Evolutionary conservation across 2,329 filamentous ascomycete species (phyloP), one percentile per base, ranked within the genome.

Genomic region (Dothistroma pini): DNA sequence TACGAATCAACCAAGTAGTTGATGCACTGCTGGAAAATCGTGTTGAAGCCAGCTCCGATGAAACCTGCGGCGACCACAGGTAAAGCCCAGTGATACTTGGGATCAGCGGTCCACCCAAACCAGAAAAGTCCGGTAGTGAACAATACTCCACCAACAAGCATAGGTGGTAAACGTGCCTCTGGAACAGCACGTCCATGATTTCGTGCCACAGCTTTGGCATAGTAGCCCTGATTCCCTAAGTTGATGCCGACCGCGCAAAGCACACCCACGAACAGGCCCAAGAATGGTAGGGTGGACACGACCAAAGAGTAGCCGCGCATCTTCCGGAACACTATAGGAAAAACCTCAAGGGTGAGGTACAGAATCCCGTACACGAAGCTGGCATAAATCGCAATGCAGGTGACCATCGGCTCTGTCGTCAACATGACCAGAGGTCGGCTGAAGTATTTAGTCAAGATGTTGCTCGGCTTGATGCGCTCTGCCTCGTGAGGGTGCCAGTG

Each of bases 11-110:
- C 75, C 1, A 81, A 70, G 53, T 77, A 80, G 62, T 81, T 81
- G 59, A 82, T 73, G 55, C 77, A 79, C 64, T 79, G 77, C 62
- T 81, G 74, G 68, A 81, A 81, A 52, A 80, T 78, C 10, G 77
- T 71, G 62, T 80, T 75, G 70, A 81, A 78, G 14, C 79, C 80
- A 4, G 74, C 75, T 1, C 78, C 79, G 50, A 82, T 78, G 56
- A 80, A 78, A 1, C 74, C 69, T 14, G 60, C 61, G 21, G 62
- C 62, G 14, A 78, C 61, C 0, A 75, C 76, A 3, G 77, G 76
- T 1, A 76, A 71, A 21, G 76, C 72, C 78, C 78, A 80, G 56
- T 76, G 74, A 51, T 75, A 65, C 16, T 62, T 60, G 16, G 66
- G 66, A 32, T 55, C 66, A 25, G 62, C 62, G 11, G 64, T 68